Evolutionary conservation across 257 asterid genomes (phyloP).

Genomic region (Knoxia roxburghii): DNA sequence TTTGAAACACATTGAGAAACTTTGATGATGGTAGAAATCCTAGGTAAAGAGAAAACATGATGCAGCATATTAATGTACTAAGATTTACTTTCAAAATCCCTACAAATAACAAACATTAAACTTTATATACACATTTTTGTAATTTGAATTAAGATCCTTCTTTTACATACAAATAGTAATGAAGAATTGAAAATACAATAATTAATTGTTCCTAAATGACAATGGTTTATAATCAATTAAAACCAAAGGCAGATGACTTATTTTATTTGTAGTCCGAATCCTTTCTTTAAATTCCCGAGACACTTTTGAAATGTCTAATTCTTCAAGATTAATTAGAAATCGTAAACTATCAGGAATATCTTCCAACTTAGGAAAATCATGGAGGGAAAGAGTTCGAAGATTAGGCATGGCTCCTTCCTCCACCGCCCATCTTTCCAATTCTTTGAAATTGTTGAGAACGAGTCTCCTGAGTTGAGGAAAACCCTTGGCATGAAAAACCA

Average conservation of each 20-base stretch:
- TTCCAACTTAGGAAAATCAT: background rate
- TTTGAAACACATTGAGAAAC: too few species aligned
- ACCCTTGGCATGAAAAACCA: constrained; percentile 6
- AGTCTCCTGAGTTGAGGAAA: constrained; percentile 9
- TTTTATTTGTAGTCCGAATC: background rate
- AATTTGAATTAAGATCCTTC: too few species aligned
- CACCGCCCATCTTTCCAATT: constrained; percentile 14
- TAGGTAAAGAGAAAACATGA: too few species aligned
- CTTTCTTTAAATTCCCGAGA: background rate
- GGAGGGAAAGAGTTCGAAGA: constrained; percentile 1
- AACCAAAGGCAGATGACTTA: constrained; percentile 3
- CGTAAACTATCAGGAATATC: constrained; percentile 14
- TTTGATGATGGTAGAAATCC: too few species aligned
- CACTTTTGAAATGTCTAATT: constrained; percentile 1
- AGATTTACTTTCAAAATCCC: too few species aligned
- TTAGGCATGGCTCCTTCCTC: constrained; percentile 21
- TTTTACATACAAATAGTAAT: too few species aligned
- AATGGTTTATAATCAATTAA: too few species aligned
- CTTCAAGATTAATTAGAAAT: constrained; percentile 1
- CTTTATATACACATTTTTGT: too few species aligned
- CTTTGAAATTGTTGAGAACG: background rate
- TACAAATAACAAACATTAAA: too few species aligned
- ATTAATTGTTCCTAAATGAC: too few species aligned
- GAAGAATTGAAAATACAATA: too few species aligned
- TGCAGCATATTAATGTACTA: too few species aligned